Evolutionary conservation across 2,329 filamentous ascomycete species (phyloP), one percentile per base, ranked within the genome.

Genomic region (Botrytis sinoallii): DNA sequence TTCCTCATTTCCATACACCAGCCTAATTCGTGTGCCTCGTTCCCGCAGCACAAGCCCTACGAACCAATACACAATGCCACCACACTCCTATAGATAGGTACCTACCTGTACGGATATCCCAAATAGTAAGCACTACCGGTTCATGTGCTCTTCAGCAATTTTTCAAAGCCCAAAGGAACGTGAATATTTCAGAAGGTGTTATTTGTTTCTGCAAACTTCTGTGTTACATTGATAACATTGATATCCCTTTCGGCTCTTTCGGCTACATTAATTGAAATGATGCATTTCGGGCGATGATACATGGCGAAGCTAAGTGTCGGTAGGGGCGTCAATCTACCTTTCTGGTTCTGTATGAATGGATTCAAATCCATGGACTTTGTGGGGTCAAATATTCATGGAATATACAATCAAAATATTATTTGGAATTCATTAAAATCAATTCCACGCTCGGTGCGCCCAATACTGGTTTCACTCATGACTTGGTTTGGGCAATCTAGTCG

Each of bases 1-100:
- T 42, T 25, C 48, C 32, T 44, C 40, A 52, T 68, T 65, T 38
- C 35, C n/a, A 32, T 60, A 32, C 40, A 42, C 44, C 38, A 57
- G 18, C n/a, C 63, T 44, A 48, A 44, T 22, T 46, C 10, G 42
- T 72, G 32, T 44, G 63, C 52, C 71, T 68, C 71, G 38, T 38
- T 60, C 40, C 71, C 35, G 63, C 71, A 72, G 71, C 71, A 72
- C 63, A 72, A 72, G 71, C 52, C 52, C 40, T 46, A 72, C 42
- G 40, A 61, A 8, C 32, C 38, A 46, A 46, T 14, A 63, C 68
- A 35, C 14, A 57, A 57, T 57, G 52, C 52, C 18, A n/a, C 40
- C 25, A 14, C 29, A n/a, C 38, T 46, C 55, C 25, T 60, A 61
- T 25, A 25, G 65, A 40, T 40, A 32, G 32, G 32, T 32, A 32